phyloP scores from a whole-genome alignment of 306 rosid species.

The Coriaria nepalensis region DNA sequence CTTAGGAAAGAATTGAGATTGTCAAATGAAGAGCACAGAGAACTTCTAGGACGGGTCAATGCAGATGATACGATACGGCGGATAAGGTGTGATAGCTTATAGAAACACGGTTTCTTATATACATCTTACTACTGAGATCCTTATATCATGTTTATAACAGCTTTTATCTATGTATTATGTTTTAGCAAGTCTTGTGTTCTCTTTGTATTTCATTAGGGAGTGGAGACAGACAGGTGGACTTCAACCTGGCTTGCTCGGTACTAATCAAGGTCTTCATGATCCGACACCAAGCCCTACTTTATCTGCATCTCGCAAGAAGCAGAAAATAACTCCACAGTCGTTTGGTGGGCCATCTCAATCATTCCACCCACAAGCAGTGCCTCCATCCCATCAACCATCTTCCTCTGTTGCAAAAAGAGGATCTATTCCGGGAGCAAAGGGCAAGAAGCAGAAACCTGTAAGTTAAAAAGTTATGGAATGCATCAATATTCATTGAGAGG shows the following conservation, averaged over 20 bases:
- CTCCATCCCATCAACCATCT: constrained; percentile 75
- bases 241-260: constrained; percentile 44
- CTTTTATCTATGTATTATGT: not conserved
- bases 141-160: no score
- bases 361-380: constrained; percentile 49
- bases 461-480: constrained; percentile 14
- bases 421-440: constrained; percentile 52
- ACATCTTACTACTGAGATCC: no score
- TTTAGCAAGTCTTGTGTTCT: not conserved
- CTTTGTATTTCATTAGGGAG: constrained; percentile 37
- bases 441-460: constrained; percentile 82
- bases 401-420: constrained; percentile 68
- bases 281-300: constrained; percentile 71
- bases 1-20: constrained; percentile 85
- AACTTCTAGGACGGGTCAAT: constrained; percentile 80
- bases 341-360: constrained; percentile 66
- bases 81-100: constrained; percentile 51
- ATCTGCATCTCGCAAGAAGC: constrained; percentile 88
- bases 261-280: constrained; percentile 58
- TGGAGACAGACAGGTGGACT: constrained; percentile 87
- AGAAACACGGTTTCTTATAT: constrained; percentile 7
- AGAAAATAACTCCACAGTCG: constrained; percentile 56
- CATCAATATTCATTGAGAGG: not conserved
- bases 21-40: constrained; percentile 90
- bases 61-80: constrained; percentile 72